A percentile compares a stretch with the other conserved stretches of the same genome.
Conservation (phyloP, 225 moss, liverwort and hornwort genomes). For the Takakia lepidozioides region DNA sequence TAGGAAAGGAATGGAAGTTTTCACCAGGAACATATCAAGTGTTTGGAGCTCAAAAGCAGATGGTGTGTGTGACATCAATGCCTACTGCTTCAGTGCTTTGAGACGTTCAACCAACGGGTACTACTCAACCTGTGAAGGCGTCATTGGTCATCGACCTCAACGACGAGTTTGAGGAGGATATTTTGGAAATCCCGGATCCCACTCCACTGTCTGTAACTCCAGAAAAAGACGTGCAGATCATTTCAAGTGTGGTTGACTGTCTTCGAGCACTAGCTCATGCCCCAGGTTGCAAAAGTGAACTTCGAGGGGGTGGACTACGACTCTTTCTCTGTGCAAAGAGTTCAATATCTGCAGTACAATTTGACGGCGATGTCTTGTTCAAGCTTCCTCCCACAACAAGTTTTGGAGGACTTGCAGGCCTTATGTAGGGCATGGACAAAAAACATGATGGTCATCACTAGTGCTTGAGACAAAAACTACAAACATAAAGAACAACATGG, state of each 20-base stretch:
- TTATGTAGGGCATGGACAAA: not conserved
- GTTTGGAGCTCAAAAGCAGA: too few species aligned
- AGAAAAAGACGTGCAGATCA: not conserved
- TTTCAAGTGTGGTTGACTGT: not conserved
- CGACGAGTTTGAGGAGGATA: not conserved
- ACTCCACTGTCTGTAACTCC: not conserved
- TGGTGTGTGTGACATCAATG: too few species aligned
- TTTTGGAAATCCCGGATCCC: not conserved
- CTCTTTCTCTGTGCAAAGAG: not conserved
- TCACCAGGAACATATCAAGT: too few species aligned
- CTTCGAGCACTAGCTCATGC: not conserved
- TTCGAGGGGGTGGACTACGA: not conserved
- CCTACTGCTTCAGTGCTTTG: too few species aligned
- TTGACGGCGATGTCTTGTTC: not conserved
- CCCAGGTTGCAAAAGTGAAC: not conserved
- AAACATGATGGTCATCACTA: conserved; percentile 1
- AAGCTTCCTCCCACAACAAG: not conserved
- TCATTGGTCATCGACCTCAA: not conserved
- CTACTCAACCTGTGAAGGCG: too few species aligned
- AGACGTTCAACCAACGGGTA: too few species aligned
- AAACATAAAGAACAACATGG: not conserved
- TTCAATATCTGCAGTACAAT: not conserved
- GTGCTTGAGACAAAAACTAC: conserved; percentile 1
- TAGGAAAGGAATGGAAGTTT: too few species aligned
- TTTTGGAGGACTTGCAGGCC: not conserved